These are phyloP conservation scores for Pseudozyma sp. DNA, from an alignment of 1,284 basidiomycete genomes.

Conservation along the genomic window DNA sequence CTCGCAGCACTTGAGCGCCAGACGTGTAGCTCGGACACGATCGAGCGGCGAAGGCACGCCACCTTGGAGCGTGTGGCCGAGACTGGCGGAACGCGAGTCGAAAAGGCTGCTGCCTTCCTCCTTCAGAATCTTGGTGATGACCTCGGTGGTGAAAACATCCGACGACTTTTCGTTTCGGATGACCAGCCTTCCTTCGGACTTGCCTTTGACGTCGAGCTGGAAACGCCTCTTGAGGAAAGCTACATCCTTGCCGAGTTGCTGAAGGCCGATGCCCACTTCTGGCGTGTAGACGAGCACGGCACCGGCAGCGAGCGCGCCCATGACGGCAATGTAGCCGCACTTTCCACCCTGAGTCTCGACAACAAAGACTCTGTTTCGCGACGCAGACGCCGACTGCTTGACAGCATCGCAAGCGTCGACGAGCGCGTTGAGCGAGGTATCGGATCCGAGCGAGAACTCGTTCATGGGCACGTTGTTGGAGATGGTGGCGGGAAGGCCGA, in stretches of 20 bases:
- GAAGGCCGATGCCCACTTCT: slow-evolving; percentile 86
- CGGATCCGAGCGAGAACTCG: slow-evolving; percentile 92
- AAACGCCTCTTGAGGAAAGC: slow-evolving; percentile 89
- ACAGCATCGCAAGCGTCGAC: slow-evolving; percentile 97
- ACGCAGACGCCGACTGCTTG: slow-evolving; percentile 96
- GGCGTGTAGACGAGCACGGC: slow-evolving; percentile 94
- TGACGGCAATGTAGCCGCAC: slow-evolving; percentile 93
- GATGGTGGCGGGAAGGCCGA: slow-evolving; percentile 79
- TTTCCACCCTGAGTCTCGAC: slow-evolving; percentile 98
- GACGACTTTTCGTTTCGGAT: slow-evolving; percentile 85
- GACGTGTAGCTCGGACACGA: slow-evolving; percentile 87
- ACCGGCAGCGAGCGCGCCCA: slow-evolving; percentile 94
- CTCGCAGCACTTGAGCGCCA: slow-evolving; percentile 90
- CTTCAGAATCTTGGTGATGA: slow-evolving; percentile 91
- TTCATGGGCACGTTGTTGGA: slow-evolving; percentile 98
- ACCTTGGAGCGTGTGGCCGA: slow-evolving; percentile 96
- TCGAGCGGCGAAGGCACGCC: slow-evolving; percentile 94
- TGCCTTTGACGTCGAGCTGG: slow-evolving; percentile 85
- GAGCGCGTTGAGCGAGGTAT: slow-evolving; percentile 96
- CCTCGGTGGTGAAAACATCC: slow-evolving; percentile 87
- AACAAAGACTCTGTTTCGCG: slow-evolving; percentile 93
- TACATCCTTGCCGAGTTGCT: slow-evolving; percentile 84
- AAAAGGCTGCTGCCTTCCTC: slow-evolving; percentile 93
- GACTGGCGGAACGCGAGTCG: slow-evolving; percentile 89
- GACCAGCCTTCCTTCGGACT: slow-evolving; percentile 90